Percentiles rank a stretch among this genome's conserved stretches.
Conservation (phyloP, 2,329 filamentous ascomycete genomes). For the Pyrenochaeta sp. region DNA sequence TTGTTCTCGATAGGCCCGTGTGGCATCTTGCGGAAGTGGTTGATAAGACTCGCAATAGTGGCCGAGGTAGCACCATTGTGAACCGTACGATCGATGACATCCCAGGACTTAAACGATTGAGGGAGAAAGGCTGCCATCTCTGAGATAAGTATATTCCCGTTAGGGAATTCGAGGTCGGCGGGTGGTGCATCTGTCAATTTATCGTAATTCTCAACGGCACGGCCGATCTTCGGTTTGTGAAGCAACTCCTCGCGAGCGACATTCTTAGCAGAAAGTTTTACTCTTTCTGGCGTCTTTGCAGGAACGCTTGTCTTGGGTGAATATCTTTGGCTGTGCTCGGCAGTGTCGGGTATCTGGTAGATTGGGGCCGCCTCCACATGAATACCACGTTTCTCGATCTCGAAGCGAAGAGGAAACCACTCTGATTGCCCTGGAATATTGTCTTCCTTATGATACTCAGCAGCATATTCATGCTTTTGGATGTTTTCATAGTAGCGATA, state of each 20-base stretch:
- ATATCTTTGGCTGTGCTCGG: neutral
- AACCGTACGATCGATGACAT: constrained; percentile 32
- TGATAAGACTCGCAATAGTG: constrained; percentile 24
- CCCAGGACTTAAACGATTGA: constrained; percentile 28
- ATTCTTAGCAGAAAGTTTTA: neutral
- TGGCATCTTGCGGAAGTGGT: constrained; percentile 22
- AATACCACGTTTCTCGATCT: constrained; percentile 2
- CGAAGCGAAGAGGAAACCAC: constrained; percentile 15
- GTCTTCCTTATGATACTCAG: constrained; percentile 8
- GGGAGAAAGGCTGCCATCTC: constrained; percentile 37
- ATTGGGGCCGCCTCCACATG: constrained; percentile 3
- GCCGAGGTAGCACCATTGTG: constrained; percentile 25
- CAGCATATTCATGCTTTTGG: neutral
- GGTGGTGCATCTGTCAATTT: constrained; percentile 26
- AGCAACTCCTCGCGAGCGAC: neutral
- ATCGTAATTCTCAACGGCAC: constrained; percentile 6
- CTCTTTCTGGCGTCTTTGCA: no score
- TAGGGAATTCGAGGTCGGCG: constrained; percentile 24
- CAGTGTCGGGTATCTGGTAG: constrained; percentile 4
- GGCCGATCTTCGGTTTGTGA: neutral
- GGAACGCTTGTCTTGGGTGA: neutral
- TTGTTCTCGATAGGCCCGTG: constrained; percentile 17
- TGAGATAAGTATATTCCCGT: constrained; percentile 33
- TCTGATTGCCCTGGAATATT: constrained; percentile 12
- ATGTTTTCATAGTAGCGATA: constrained; percentile 1